Percentiles rank a stretch among this genome's conserved stretches.
Conservation (phyloP, 129 eudicot genomes). For the Escallonia herrerae region DNA sequence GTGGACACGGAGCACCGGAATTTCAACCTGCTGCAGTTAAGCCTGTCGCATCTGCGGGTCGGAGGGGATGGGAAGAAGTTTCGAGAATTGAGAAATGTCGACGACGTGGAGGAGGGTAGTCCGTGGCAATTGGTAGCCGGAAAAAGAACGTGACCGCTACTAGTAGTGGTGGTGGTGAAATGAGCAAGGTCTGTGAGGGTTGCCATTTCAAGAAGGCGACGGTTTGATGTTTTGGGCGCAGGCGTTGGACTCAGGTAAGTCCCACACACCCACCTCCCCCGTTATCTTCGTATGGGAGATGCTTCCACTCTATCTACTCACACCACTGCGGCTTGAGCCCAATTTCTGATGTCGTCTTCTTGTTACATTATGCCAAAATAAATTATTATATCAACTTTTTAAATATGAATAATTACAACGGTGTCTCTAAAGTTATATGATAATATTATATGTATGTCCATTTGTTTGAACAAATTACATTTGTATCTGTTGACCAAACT, state of each 20-base stretch:
- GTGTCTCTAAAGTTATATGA: too few relatives aligned
- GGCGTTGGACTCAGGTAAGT: not conserved
- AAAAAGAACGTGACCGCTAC: not conserved
- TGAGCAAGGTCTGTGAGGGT: conserved; percentile 18
- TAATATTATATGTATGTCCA: too few relatives aligned
- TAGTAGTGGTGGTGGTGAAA: not conserved
- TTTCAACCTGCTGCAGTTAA: not conserved
- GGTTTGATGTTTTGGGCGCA: not conserved
- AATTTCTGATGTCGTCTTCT: too few relatives aligned
- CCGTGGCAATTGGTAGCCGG: conserved; percentile 11
- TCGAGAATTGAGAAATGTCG: not conserved
- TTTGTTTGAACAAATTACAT: too few relatives aligned
- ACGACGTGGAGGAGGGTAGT: not conserved
- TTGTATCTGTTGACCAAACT: too few relatives aligned
- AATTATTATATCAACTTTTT: too few relatives aligned
- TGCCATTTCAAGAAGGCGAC: conserved; percentile 8
- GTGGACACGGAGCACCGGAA: conserved; percentile 27
- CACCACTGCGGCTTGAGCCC: not conserved
- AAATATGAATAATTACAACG: too few relatives aligned
- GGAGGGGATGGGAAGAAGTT: not conserved
- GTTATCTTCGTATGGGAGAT: not conserved
- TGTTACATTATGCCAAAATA: not conserved
- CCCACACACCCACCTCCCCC: not conserved
- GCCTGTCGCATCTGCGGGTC: not conserved
- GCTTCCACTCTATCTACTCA: too few relatives aligned